A percentile compares a stretch with the other conserved stretches of the same genome.
Evolutionary conservation across 176 grass and related monocot species (phyloP).

Genomic region (Panicum miliaceum): DNA sequence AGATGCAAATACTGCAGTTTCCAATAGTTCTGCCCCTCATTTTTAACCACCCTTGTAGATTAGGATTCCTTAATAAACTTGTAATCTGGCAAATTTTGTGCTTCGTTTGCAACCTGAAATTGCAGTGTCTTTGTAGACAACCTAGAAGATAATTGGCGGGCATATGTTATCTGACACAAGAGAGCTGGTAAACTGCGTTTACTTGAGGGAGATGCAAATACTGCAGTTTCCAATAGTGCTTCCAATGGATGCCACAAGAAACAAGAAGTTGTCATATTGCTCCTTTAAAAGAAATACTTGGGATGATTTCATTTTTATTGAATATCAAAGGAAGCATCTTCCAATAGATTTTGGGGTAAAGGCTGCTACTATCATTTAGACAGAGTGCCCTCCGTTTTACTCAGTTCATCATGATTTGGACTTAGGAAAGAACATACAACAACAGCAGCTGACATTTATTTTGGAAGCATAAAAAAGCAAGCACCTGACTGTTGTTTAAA

Average conservation of each 20-base stretch:
- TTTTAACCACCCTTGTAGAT: too few relatives aligned
- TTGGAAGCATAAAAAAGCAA: conserved; percentile 11
- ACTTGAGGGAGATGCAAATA: background rate
- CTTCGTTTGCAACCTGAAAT: background rate
- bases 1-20: too few relatives aligned
- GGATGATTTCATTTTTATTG: background rate
- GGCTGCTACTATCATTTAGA: background rate
- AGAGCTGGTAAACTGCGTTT: too few relatives aligned
- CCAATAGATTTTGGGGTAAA: background rate
- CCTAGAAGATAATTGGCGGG: background rate
- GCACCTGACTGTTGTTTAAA: background rate
- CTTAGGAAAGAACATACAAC: background rate
- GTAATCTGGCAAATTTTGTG: background rate
- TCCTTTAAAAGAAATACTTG: background rate
- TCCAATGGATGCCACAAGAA: background rate
- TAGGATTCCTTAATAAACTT: background rate
- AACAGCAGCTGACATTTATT: background rate
- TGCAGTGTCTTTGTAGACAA: background rate
- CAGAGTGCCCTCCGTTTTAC: background rate
- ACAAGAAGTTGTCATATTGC: background rate
- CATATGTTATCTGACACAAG: background rate
- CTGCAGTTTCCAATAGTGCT: background rate
- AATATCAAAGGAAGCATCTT: background rate
- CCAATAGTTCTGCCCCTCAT: too few relatives aligned
- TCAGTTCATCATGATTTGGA: background rate